These are phyloP conservation scores for Rosa persica DNA, from an alignment of 306 rosid genomes.

Conservation along the genomic window DNA sequence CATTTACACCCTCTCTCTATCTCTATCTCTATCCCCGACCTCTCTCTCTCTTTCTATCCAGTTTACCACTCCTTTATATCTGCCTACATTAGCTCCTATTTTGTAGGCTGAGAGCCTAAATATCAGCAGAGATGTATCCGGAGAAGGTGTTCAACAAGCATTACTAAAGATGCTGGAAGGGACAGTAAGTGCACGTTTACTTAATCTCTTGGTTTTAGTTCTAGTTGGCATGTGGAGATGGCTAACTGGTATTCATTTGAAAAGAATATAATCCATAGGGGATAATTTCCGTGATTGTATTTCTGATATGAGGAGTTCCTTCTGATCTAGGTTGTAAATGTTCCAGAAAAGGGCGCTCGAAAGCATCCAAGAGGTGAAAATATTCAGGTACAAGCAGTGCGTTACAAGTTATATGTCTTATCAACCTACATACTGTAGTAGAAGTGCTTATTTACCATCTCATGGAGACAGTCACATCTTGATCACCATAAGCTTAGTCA, in stretches of 20 bases:
- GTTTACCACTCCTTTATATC: not conserved
- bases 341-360: slow-evolving; percentile 98
- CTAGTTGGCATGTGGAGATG: not conserved
- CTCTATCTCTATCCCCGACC: not conserved
- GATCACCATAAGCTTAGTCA: slow-evolving; percentile 11
- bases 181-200: slow-evolving; percentile 62
- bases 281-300: not conserved
- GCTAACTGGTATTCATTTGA: not conserved
- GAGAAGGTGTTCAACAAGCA: slow-evolving; percentile 99
- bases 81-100: slow-evolving; percentile 22
- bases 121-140: slow-evolving; percentile 97
- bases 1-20: not conserved
- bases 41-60: not conserved
- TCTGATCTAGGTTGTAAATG: slow-evolving; percentile 78
- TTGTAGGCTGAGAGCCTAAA: slow-evolving; percentile 96
- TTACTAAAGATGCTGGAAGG: slow-evolving; percentile 98
- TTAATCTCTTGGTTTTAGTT: not conserved
- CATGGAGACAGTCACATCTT: slow-evolving; percentile 14
- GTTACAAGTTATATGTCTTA: not conserved
- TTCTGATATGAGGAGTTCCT: slow-evolving; percentile 31
- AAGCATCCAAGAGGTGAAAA: slow-evolving; percentile 97
- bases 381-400: slow-evolving; percentile 57
- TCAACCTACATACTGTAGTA: not conserved
- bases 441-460: not conserved
- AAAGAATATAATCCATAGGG: not conserved